Base-by-base conservation (phyloP, 768 basidiomycete species). In the Nevesoporus exiguus region DNA sequence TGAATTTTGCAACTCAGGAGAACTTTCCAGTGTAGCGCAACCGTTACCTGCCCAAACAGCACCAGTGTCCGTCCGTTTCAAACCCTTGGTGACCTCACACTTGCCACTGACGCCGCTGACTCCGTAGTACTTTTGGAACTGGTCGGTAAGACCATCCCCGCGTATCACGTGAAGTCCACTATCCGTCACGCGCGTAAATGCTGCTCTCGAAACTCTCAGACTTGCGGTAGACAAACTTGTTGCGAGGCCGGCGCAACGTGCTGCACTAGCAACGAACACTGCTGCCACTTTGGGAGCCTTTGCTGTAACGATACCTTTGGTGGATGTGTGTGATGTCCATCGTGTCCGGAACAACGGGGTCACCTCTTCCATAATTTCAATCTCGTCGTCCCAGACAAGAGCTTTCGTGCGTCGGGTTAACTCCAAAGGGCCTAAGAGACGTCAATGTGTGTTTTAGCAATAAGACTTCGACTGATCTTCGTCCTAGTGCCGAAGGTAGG, bases 321-420 rank as follows among this genome's bases (percentile, higher is more conserved):
- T 29, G 60, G 54, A 50, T 67, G 66, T 68, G 42, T 24, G 66
- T 61, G 11, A 7, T 13, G 11, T 27, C 43, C 29, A 8, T 22
- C 1, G 6, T 22, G 13, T 21, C 5, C 13, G 14, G 21, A 2
- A 14, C 3, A 19, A 17, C 29, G 24, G 45, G 46, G 64, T 31
- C 13, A 59, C 34, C 55, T 86, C 85, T 55, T 86, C 86, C 40
- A 79, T 70, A 19, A 90, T 69, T 66, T 90, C 88, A n/a, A 88
- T 70, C 61, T 90, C 87, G 49, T 95, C 93, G 57, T 91, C 87
- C 86, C 88, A 91, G 14, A 96, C 87, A 24, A 90, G 78, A 8
- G 87, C 83, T 67, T 84, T 92, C 52, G 80, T 80, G 49, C 92
- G 76, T n/a, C 93, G 80, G 3, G 93, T 94, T 27, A 96, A 74